phyloP scores from a whole-genome alignment of 2,329 filamentous ascomycete genomes.

The Alternaria sp. region DNA sequence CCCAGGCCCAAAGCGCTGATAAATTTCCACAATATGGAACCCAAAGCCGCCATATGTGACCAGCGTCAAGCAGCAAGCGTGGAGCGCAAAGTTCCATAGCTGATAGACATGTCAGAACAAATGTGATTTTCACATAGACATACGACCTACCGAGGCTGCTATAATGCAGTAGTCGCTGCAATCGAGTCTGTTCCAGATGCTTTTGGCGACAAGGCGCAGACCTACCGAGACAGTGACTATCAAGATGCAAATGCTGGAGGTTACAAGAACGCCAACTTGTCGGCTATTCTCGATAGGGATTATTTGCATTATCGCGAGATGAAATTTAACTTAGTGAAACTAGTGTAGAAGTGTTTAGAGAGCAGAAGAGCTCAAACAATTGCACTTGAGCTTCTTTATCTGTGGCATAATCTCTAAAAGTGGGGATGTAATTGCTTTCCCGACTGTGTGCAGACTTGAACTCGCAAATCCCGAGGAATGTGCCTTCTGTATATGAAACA shows the following conservation, averaged over 20 bases:
- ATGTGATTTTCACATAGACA: no score
- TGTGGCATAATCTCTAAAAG: no score
- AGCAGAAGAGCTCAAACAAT: no score
- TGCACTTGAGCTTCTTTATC: no score
- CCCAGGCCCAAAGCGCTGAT: slow-evolving; percentile 12
- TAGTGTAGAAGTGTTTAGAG: no score
- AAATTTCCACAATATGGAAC: slow-evolving; percentile 26
- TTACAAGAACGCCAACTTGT: neutral
- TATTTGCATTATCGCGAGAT: no score
- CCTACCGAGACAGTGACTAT: slow-evolving; percentile 18
- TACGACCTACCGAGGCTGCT: slow-evolving; percentile 3
- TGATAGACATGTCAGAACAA: slow-evolving; percentile 1
- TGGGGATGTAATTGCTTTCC: no score
- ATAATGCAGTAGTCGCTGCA: slow-evolving; percentile 28
- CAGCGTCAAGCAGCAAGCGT: slow-evolving; percentile 24
- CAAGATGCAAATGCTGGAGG: slow-evolving; percentile 19
- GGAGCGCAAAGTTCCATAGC: slow-evolving; percentile 27
- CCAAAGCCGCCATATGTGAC: slow-evolving; percentile 32
- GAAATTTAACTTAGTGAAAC: no score
- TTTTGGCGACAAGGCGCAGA: slow-evolving; percentile 20
- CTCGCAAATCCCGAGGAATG: no score
- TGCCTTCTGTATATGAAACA: no score
- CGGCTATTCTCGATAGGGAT: no score
- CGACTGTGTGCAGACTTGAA: no score
- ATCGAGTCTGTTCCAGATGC: slow-evolving; percentile 13